phyloP scores from a whole-genome alignment of 2,329 filamentous ascomycete species.

The Fusarium sp. region DNA sequence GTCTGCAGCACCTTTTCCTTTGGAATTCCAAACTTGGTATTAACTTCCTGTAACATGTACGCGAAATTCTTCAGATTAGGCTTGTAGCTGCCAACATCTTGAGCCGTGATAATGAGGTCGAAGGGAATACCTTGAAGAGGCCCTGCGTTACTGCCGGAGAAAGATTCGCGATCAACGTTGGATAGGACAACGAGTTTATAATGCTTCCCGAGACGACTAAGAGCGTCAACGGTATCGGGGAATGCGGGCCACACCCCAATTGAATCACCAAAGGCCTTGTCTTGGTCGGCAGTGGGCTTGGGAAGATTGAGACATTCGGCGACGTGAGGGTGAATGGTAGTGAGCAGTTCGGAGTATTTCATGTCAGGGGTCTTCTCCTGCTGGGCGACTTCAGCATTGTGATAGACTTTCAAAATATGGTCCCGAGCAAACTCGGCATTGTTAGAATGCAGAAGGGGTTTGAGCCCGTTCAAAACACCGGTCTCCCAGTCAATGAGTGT shows the following conservation, averaged over 20 bases:
- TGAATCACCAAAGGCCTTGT: conserved; percentile 64
- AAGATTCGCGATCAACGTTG: conserved; percentile 69
- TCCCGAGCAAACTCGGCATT: conserved; percentile 51
- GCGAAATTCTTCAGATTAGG: conserved; percentile 75
- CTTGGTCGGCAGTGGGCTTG: conserved; percentile 55
- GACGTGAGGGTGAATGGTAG: conserved; percentile 61
- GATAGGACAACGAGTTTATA: conserved; percentile 72
- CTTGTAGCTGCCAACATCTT: conserved; percentile 80
- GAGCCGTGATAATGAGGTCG: conserved; percentile 74
- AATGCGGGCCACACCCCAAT: conserved; percentile 71
- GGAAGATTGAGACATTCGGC: conserved; percentile 59
- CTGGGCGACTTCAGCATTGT: conserved; percentile 63
- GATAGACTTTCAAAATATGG: conserved; percentile 58
- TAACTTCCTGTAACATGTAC: conserved; percentile 69
- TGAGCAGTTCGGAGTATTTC: conserved; percentile 72
- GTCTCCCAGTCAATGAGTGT: conserved; percentile 85
- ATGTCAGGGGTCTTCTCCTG: conserved; percentile 68
- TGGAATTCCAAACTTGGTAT: conserved; percentile 67
- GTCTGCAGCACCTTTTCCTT: conserved; percentile 72
- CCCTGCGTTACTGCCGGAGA: conserved; percentile 59
- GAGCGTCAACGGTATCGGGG: conserved; percentile 68
- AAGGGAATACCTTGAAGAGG: conserved; percentile 65
- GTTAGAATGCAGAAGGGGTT: conserved; percentile 59
- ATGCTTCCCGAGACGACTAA: conserved; percentile 61
- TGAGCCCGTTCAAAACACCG: conserved; percentile 70